Evolutionary conservation across 2,329 filamentous ascomycete species (phyloP), one percentile per base, ranked within the genome.

Genomic region (Fusarium begoniae): DNA sequence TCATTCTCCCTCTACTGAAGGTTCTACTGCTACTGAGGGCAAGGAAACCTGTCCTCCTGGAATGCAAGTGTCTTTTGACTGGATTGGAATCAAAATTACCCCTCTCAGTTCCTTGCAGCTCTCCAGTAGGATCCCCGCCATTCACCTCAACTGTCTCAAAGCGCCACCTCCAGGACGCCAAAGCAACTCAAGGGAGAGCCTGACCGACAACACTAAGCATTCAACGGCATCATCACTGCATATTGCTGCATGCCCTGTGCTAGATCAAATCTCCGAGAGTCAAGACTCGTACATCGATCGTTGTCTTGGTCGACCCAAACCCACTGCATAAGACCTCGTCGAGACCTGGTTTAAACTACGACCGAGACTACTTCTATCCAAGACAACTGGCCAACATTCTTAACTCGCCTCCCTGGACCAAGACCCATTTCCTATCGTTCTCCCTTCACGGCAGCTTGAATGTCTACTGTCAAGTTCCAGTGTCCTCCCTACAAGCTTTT

Each of bases 381-480:
- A 84, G 82, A 84, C 82, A 84, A 64, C 71, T 78, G 78, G 72
- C 75, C 79, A 80, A 74, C 80, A 81, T 83, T 82, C 79, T 79
- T 67, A 77, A 70, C 72, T 78, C 61, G 69, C 75, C 75, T 77
- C 72, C 75, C 73, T 77, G 70, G 72, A 69, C 73, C 66, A 68
- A 72, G 69, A 74, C 76, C 79, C 81, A 83, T 82, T 80, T 79
- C 78, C 76, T 75, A 79, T 70, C 77, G 72, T 75, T 69, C 79
- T 77, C 78, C 79, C 75, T 80, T 77, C 72, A 78, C 79, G 78
- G 83, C 82, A 84, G 84, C 83, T 87, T 89, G 82, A 81, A 90
- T 90, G 88, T 90, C 88, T 86, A 80, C 85, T 81, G 82, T 83
- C 80, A 89, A 88, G 84, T 87, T 88, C 80, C 85, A 87, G 78